Percentiles rank a stretch among this genome's conserved stretches.
Evolutionary conservation across 2,329 filamentous ascomycete species (phyloP).

Genomic region (Phialophora verrucosa): DNA sequence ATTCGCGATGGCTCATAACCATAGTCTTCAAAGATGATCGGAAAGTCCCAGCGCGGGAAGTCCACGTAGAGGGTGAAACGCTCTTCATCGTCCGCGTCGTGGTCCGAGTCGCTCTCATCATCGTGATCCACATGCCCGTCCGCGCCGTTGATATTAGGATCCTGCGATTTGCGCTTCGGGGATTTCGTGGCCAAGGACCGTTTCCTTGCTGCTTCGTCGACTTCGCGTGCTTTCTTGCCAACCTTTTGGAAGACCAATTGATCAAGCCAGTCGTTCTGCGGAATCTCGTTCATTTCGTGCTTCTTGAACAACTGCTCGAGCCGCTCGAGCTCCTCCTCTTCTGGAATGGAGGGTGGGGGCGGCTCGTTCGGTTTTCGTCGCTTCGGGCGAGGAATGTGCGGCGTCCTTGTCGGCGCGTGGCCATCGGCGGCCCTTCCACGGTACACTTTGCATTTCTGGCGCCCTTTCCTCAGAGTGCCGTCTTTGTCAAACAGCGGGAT

Average conservation of each 20-base stretch:
- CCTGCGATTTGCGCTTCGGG: slow-evolving; percentile 40
- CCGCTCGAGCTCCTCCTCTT: slow-evolving; percentile 84
- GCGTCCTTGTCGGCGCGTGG: slow-evolving; percentile 77
- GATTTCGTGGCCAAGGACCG: slow-evolving; percentile 50
- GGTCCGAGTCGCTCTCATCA: slow-evolving; percentile 44
- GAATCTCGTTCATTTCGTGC: slow-evolving; percentile 96
- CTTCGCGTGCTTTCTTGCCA: slow-evolving; percentile 74
- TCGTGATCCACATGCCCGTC: slow-evolving; percentile 48
- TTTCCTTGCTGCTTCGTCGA: slow-evolving; percentile 68
- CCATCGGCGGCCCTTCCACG: slow-evolving; percentile 84
- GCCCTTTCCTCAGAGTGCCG: slow-evolving; percentile 86
- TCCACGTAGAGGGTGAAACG: slow-evolving; percentile 88
- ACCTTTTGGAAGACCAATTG: slow-evolving; percentile 89
- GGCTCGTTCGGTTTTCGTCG: slow-evolving; percentile 57
- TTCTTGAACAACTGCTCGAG: slow-evolving; percentile 93
- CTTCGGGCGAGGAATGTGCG: slow-evolving; percentile 66
- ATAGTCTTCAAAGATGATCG: slow-evolving; percentile 91
- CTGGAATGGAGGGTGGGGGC: slow-evolving; percentile 61
- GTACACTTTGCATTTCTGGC: slow-evolving; percentile 88
- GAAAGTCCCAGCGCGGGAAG: slow-evolving; percentile 92
- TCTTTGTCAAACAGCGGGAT: slow-evolving; percentile 90
- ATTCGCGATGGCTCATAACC: slow-evolving; percentile 87
- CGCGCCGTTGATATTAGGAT: slow-evolving; percentile 22
- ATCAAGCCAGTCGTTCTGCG: slow-evolving; percentile 92
- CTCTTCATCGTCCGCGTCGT: slow-evolving; percentile 59